Conservation (phyloP, 2,329 filamentous ascomycete genomes). For the Ophiosphaerella narmari region DNA sequence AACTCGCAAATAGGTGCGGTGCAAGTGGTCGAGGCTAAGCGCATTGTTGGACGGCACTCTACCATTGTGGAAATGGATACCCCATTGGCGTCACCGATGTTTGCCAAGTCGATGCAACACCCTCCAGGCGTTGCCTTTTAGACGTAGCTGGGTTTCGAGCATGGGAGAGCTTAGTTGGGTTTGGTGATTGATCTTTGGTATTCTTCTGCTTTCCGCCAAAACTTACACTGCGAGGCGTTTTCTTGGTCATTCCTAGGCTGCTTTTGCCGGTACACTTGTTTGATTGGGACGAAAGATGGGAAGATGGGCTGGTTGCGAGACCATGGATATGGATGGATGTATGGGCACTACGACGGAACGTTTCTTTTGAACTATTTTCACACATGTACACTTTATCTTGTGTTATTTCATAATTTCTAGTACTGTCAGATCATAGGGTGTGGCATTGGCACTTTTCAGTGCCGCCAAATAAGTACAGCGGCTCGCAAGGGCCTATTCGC, state of each 20-base stretch:
- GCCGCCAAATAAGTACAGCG: neutral
- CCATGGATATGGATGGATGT: neutral
- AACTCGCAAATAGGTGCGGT: constrained; percentile 26
- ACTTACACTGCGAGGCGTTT: neutral
- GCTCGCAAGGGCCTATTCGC: constrained; percentile 2
- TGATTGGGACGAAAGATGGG: neutral
- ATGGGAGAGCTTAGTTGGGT: neutral
- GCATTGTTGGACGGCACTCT: constrained; percentile 23
- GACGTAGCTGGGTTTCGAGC: constrained; percentile 1
- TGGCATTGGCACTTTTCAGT: neutral
- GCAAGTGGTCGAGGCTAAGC: constrained; percentile 14
- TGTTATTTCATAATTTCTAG: constrained; percentile 24
- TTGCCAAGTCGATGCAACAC: constrained; percentile 14
- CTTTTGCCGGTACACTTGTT: neutral
- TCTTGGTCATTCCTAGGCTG: neutral
- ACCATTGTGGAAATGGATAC: constrained; percentile 38
- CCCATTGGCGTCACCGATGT: constrained; percentile 30
- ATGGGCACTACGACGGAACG: constrained; percentile 9
- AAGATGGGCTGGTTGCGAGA: neutral
- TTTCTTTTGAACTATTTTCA: constrained; percentile 6
- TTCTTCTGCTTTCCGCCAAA: neutral
- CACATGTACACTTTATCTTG: neutral
- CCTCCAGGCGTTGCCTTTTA: constrained; percentile 26
- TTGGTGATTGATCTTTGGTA: neutral
- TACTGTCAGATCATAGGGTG: constrained; percentile 2